phyloP scores from a whole-genome alignment of 2,329 filamentous ascomycete species.

The Alternaria angustiovoidea region DNA sequence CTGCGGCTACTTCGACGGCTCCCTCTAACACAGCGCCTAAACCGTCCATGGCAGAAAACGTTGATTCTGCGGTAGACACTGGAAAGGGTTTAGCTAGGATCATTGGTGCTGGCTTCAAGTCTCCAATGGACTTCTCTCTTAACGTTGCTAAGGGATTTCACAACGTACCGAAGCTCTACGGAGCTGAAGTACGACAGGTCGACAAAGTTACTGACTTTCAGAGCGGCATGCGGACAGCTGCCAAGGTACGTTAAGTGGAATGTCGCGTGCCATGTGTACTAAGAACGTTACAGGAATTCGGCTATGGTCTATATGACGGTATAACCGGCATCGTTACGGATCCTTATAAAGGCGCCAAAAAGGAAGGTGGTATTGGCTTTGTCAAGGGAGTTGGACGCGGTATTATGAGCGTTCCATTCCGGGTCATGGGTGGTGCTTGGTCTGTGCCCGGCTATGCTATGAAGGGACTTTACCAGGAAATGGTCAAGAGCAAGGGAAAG shows the following conservation, averaged over 20 bases:
- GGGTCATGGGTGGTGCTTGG: slow-evolving; percentile 73
- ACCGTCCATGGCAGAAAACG: slow-evolving; percentile 22
- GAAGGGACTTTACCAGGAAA: slow-evolving; percentile 81
- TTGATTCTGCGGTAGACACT: slow-evolving; percentile 69
- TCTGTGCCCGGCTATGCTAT: slow-evolving; percentile 81
- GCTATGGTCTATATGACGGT: slow-evolving; percentile 80
- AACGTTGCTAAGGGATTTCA: slow-evolving; percentile 86
- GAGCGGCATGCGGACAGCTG: slow-evolving; percentile 78
- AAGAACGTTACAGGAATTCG: slow-evolving; percentile 65
- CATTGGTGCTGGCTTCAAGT: slow-evolving; percentile 76
- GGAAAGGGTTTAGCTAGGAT: slow-evolving; percentile 75
- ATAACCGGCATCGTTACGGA: slow-evolving; percentile 83
- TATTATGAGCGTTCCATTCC: slow-evolving; percentile 80
- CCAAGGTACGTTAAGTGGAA: slow-evolving; percentile 61
- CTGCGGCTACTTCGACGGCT: slow-evolving; percentile 9
- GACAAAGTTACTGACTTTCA: slow-evolving; percentile 81
- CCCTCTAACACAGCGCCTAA: slow-evolving; percentile 26
- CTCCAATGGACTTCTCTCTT: slow-evolving; percentile 84
- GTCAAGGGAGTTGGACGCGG: slow-evolving; percentile 85
- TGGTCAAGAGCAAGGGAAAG: slow-evolving; percentile 73
- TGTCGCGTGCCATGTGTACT: not conserved
- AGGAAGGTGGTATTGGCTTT: slow-evolving; percentile 71
- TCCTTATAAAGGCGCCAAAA: slow-evolving; percentile 72
- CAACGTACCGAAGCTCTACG: slow-evolving; percentile 85
- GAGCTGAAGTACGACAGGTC: slow-evolving; percentile 79